Base-by-base conservation (phyloP, 2,329 filamentous ascomycete species). In the Macrophomina phaseolina region DNA sequence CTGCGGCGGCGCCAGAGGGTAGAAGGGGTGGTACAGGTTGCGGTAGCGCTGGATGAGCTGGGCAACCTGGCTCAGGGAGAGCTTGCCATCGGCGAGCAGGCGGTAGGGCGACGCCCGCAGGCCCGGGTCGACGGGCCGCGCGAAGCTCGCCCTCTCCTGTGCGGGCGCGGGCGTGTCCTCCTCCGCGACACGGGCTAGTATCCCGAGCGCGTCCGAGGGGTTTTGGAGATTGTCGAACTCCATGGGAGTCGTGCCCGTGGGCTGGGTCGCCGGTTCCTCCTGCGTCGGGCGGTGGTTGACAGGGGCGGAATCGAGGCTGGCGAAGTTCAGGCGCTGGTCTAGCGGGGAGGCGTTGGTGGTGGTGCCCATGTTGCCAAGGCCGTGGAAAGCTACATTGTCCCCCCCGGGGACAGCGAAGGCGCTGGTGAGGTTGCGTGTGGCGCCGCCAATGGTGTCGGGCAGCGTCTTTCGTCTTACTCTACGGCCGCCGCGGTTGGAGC, bases 11-110 rank as follows among this genome's bases (percentile, higher is more conserved):
- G 90, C 89, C 32, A 92, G 79, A 0, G 90, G 90, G 66, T 91
- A 90, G 78, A 89, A 91, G 0, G 88, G 87, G 71, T 92, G 89
- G 70, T 90, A 91, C 68, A 87, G 83, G 67, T 88, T 81, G 65
- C 86, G 86, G 70, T 90, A 91, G 34, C 88, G 87, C 46, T 80
- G 76, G 18, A 88, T 79, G 48, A 88, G 78, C 69, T 84, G 80
- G 69, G 82, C 83, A 42, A 88, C 79, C 18, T 82, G 84, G 14
- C 81, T 80, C 28, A 80, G 70, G 0, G 78, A 78, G 7, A 84
- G 74, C 6, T 75, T 72, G 5, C 81, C 81, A 23, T 79, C 75
- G 42, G 79, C 76, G 8, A 83, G 72, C 38, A 82, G 74, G 2
- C 67, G 78, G 73, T 79, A 86, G 0, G 80, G 75, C 81, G 72